phyloP scores from a whole-genome alignment of 768 basidiomycete genomes.

The Termitomyces eurrhizus region DNA sequence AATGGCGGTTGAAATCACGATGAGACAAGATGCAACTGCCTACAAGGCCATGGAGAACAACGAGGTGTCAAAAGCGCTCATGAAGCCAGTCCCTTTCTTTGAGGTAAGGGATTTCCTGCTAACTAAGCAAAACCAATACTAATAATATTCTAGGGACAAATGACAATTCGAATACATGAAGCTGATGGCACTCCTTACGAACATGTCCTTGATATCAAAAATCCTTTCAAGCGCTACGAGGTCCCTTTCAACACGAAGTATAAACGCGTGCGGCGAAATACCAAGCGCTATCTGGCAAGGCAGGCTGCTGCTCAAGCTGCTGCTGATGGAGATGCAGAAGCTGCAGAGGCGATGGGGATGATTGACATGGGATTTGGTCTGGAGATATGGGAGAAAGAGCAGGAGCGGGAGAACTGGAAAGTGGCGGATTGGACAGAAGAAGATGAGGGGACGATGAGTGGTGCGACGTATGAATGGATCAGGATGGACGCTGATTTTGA shows the following conservation, averaged over 20 bases:
- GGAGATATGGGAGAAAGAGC: slow-evolving; percentile 95
- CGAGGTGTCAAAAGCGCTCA: slow-evolving; percentile 56
- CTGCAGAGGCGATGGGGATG: slow-evolving; percentile 90
- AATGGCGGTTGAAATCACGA: slow-evolving; percentile 95
- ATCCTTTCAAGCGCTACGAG: slow-evolving; percentile 88
- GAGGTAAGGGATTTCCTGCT: slow-evolving; percentile 49
- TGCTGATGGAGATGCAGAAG: slow-evolving; percentile 88
- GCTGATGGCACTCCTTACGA: slow-evolving; percentile 99
- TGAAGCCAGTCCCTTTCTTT: slow-evolving; percentile 85
- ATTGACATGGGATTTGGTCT: slow-evolving; percentile 92
- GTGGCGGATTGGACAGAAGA: slow-evolving; percentile 98
- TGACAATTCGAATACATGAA: slow-evolving; percentile 98
- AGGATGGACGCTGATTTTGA: slow-evolving; percentile 98
- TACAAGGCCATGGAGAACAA: slow-evolving; percentile 66
- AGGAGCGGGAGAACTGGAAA: slow-evolving; percentile 91
- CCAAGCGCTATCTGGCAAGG: slow-evolving; percentile 91
- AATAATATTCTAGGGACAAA: slow-evolving; percentile 66
- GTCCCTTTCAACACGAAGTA: slow-evolving; percentile 99
- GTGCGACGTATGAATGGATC: slow-evolving; percentile 99
- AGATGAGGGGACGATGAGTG: slow-evolving; percentile 89
- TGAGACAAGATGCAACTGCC: slow-evolving; percentile 87
- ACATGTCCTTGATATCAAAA: slow-evolving; percentile 90
- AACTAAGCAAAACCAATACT: neutral
- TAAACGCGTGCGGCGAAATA: slow-evolving; percentile 92
- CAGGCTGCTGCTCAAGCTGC: slow-evolving; percentile 92